Evolutionary conservation across 495 filamentous ascomycete species (phyloP), one percentile per base, ranked within the genome.

Genomic region (Trichocladium uniseriatum): DNA sequence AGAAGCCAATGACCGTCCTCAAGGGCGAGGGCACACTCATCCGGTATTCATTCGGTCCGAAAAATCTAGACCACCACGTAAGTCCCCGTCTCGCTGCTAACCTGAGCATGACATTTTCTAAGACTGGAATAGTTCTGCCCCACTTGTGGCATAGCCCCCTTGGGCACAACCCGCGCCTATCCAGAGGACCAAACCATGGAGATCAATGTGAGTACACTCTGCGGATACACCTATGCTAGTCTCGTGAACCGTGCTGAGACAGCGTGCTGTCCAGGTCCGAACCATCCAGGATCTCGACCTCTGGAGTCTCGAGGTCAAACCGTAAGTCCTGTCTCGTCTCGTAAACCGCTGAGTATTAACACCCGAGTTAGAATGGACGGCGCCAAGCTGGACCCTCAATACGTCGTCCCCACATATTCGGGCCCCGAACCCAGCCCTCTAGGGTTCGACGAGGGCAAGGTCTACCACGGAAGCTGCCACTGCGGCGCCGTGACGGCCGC

Each of bases 381-480:
- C 34, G 55, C 54, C 31, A 35, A 52, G 1, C 34, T 55, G 24
- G 55, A 55, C 5, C 43, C 57, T 1, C 35, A 49, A 7, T 72
- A 74, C 56, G 45, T 60, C 1, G 35, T 61, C 4, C 53, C 68
- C 4, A 41, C 44, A 1, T 74, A 63, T 56, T 63, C 56, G 13
- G 74, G 73, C 6, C 46, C 63, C 4, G 59, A 69, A 24, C 74
- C 74, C 16, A 46, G 22, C 19, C 53, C 59, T 2, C 57, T 57
- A 6, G 60, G 49, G 9, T 52, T 67, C 42, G 66, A 70, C 9
- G 59, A 60, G 21, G 66, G 52, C 9, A 68, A 66, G 48, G 28
- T 68, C 2, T 75, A 76, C 48, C 66, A 63, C 24, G 74, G 74
- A 6, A 68, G 68, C 55, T 79, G 75, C 58, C 75, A 77, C 53